phyloP scores from a whole-genome alignment of 257 asterid species.

The Parsonsia alboflavescens region DNA sequence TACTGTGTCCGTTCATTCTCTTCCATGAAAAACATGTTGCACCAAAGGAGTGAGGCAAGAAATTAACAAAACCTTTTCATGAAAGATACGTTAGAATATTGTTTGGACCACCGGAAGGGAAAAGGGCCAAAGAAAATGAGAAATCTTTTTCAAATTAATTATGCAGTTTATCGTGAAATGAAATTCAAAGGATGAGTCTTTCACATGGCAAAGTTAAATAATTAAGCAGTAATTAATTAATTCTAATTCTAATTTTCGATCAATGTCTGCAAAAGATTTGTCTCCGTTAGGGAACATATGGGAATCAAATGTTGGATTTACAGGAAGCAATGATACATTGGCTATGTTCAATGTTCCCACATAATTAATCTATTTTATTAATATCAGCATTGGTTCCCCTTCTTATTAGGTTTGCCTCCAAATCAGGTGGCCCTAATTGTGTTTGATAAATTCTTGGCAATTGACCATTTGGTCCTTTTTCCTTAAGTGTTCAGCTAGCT shows the following conservation, averaged over 20 bases:
- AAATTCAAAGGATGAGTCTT: background rate
- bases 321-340: slow-evolving; percentile 3
- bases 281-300: background rate
- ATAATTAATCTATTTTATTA: background rate
- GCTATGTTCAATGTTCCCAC: background rate
- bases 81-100: background rate
- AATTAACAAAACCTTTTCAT: background rate
- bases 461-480: background rate
- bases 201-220: background rate
- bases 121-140: background rate
- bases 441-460: slow-evolving; percentile 3
- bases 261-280: background rate
- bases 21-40: too few relatives aligned
- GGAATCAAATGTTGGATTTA: slow-evolving; percentile 3
- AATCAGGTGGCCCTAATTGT: background rate
- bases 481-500: background rate
- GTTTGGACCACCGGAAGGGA: background rate
- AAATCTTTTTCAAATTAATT: background rate
- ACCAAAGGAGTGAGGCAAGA: background rate
- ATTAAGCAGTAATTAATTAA: background rate
- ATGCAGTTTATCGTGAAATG: background rate
- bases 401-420: background rate
- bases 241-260: too few relatives aligned
- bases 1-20: too few relatives aligned
- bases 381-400: background rate